Evolutionary conservation across 257 asterid species (phyloP).

Genomic region (Eucommia ulmoides): DNA sequence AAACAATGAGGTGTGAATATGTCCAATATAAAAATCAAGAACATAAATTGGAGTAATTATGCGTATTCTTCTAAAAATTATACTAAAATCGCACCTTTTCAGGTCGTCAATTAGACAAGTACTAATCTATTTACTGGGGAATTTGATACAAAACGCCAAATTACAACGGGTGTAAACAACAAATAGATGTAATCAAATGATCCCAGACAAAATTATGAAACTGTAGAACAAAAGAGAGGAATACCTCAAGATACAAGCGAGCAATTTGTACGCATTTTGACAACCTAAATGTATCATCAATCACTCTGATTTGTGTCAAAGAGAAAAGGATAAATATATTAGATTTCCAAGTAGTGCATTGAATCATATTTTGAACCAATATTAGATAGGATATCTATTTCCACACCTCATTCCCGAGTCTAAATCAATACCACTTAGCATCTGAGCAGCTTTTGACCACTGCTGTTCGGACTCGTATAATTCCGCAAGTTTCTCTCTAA

Average conservation of each 20-base stretch:
- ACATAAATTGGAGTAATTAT: too few species aligned
- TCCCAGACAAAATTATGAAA: background rate
- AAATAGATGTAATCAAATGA: background rate
- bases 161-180: background rate
- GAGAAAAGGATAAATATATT: constrained; percentile 4
- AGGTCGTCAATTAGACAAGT: too few species aligned
- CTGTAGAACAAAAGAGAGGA: background rate
- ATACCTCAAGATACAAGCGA: constrained; percentile 91
- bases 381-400: constrained; percentile 3
- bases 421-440: constrained; percentile 98
- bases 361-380: constrained; percentile 5
- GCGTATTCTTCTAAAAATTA: too few species aligned
- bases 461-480: constrained; percentile 84
- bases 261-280: constrained; percentile 96
- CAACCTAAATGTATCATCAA: constrained; percentile 81
- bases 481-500: constrained; percentile 91
- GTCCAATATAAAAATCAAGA: too few species aligned
- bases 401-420: constrained; percentile 97
- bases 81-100: too few species aligned
- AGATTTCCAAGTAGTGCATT: background rate
- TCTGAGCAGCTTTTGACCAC: constrained; percentile 98
- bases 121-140: too few species aligned
- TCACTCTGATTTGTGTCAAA: constrained; percentile 43
- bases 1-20: too few species aligned
- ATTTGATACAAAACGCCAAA: too few species aligned